Conservation (phyloP, 768 basidiomycete species). For the Naematelia encephala region DNA sequence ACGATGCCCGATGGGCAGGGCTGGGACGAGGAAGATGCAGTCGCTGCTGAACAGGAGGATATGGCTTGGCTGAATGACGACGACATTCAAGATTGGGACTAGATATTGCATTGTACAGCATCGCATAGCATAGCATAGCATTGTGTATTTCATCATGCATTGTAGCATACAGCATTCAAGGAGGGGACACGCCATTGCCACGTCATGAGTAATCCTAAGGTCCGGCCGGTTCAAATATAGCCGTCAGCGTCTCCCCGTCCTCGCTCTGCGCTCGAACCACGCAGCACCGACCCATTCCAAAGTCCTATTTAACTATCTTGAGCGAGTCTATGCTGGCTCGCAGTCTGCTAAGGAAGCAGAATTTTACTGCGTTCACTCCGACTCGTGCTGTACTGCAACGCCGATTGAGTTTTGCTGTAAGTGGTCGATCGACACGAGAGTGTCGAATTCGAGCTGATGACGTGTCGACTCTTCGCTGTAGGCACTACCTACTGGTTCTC, state of each 20-base stretch:
- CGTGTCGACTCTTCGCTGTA: too few relatives aligned
- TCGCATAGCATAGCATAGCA: conserved; percentile 1
- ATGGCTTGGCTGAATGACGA: conserved; percentile 27
- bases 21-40: conserved; percentile 27
- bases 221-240: neutral
- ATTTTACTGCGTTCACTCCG: neutral
- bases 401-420: neutral
- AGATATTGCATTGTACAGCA: neutral
- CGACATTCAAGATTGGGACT: conserved; percentile 40
- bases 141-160: neutral
- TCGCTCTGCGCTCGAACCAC: too few relatives aligned
- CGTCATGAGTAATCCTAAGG: too few relatives aligned
- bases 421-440: neutral
- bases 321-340: neutral
- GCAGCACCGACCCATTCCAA: too few relatives aligned
- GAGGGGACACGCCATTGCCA: too few relatives aligned
- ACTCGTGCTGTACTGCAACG: neutral
- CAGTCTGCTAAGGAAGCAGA: neutral
- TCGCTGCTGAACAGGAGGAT: conserved; percentile 18
- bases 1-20: conserved; percentile 5
- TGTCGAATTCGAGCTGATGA: neutral
- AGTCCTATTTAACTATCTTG: too few relatives aligned
- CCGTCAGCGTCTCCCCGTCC: neutral
- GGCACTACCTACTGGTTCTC: neutral
- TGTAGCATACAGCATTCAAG: too few relatives aligned